Percentiles rank a stretch among this genome's conserved stretches.
These are phyloP conservation scores for Grifola frondosa DNA, from an alignment of 1,284 basidiomycete species.

Conservation along the genomic window DNA sequence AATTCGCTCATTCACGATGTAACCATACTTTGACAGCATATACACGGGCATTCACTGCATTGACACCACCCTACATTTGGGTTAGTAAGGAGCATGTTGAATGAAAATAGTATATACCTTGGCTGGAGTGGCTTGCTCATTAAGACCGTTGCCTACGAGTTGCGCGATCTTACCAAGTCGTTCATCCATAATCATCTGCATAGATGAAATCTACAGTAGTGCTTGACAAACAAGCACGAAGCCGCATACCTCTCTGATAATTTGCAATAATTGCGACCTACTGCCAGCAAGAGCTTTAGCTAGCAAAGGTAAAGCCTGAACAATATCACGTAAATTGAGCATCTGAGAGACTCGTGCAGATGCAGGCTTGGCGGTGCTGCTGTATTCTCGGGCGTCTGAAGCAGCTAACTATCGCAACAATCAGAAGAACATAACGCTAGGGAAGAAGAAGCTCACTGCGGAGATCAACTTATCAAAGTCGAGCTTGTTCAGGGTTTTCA, in stretches of 20 bases:
- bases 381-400: conserved; percentile 53
- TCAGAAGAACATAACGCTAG: not conserved
- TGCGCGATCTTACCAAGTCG: conserved; percentile 62
- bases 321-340: conserved; percentile 69
- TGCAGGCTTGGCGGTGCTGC: conserved; percentile 60
- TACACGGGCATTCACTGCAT: conserved; percentile 69
- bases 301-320: conserved; percentile 63
- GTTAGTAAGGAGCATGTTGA: too few relatives aligned
- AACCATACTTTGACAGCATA: conserved; percentile 75
- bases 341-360: conserved; percentile 74
- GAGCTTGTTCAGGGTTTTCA: conserved; percentile 73
- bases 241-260: conserved; percentile 55
- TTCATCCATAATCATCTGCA: conserved; percentile 71
- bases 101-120: conserved; percentile 47
- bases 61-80: conserved; percentile 63
- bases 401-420: conserved; percentile 53
- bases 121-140: conserved; percentile 61
- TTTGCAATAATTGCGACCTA: conserved; percentile 57
- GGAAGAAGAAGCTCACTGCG: conserved; percentile 45
- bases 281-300: conserved; percentile 60
- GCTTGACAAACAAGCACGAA: not conserved
- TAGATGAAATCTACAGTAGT: not conserved
- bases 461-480: conserved; percentile 89
- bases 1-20: not conserved
- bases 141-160: conserved; percentile 62